Evolutionary conservation across 768 basidiomycete genomes (phyloP).

Genomic region (Mrakia frigida): DNA sequence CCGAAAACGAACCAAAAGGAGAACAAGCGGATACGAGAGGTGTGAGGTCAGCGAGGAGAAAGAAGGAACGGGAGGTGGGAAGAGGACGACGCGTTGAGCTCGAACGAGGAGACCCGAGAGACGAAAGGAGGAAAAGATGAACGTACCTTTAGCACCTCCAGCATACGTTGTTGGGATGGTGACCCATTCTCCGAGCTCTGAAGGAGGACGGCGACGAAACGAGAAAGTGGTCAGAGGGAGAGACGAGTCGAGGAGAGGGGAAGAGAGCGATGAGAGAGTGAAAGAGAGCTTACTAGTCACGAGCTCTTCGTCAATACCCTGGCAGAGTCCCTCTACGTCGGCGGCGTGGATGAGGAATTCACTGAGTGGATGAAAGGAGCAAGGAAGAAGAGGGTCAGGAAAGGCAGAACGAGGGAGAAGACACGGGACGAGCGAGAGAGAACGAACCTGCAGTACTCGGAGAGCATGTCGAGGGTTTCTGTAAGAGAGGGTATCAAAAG

Average conservation of each 20-base stretch:
- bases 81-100: not conserved
- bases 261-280: not conserved
- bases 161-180: conserved; percentile 91
- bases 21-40: too few species aligned
- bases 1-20: too few species aligned
- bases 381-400: conserved; percentile 3
- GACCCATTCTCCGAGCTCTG: conserved; percentile 88
- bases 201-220: not conserved
- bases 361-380: conserved; percentile 48
- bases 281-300: conserved; percentile 58
- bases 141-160: conserved; percentile 83
- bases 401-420: not conserved
- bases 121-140: not conserved
- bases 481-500: conserved; percentile 12
- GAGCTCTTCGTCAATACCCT: conserved; percentile 87
- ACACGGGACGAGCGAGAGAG: not conserved
- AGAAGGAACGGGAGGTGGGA: not conserved
- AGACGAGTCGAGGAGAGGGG: not conserved
- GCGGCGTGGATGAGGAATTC: conserved; percentile 96
- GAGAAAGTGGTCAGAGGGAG: not conserved
- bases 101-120: not conserved
- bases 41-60: not conserved
- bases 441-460: conserved; percentile 71
- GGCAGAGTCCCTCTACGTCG: conserved; percentile 96
- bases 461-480: conserved; percentile 74